Evolutionary conservation across 495 filamentous ascomycete genomes (phyloP).

Genomic region (Mytilinidion resinicola): DNA sequence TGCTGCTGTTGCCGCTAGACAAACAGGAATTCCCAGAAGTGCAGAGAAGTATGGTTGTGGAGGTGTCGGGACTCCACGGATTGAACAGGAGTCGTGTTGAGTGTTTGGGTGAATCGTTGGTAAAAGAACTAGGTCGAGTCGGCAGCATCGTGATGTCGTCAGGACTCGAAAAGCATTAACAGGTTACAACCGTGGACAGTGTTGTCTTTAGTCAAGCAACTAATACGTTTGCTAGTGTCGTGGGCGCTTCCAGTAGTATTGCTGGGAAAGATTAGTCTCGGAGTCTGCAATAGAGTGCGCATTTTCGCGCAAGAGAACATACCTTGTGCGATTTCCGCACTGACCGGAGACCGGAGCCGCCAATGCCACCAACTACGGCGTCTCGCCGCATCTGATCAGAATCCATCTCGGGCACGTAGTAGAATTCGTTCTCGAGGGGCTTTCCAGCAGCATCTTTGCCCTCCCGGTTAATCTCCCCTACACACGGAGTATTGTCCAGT

Average conservation of each 20-base stretch:
- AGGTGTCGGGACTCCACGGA: no score
- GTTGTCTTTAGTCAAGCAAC: no score
- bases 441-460: slow-evolving; percentile 97
- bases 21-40: neutral
- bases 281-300: neutral
- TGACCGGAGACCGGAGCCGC: slow-evolving; percentile 79
- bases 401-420: slow-evolving; percentile 92
- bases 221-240: slow-evolving; percentile 7
- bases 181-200: neutral
- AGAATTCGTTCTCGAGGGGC: slow-evolving; percentile 89
- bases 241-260: slow-evolving; percentile 43
- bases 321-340: slow-evolving; percentile 98
- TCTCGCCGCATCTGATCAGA: slow-evolving; percentile 68
- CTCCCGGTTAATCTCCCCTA: slow-evolving; percentile 81
- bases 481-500: slow-evolving; percentile 64
- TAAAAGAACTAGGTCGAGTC: no score
- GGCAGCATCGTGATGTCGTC: neutral
- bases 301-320: slow-evolving; percentile 9
- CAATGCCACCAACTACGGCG: slow-evolving; percentile 75
- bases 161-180: neutral
- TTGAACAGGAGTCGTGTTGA: no score
- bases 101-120: no score
- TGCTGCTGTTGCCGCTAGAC: slow-evolving; percentile 4
- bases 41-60: neutral
- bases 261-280: slow-evolving; percentile 24